Evolutionary conservation across 192 early-diverging fungal species (phyloP).

Genomic region (Coemansia sp.): DNA sequence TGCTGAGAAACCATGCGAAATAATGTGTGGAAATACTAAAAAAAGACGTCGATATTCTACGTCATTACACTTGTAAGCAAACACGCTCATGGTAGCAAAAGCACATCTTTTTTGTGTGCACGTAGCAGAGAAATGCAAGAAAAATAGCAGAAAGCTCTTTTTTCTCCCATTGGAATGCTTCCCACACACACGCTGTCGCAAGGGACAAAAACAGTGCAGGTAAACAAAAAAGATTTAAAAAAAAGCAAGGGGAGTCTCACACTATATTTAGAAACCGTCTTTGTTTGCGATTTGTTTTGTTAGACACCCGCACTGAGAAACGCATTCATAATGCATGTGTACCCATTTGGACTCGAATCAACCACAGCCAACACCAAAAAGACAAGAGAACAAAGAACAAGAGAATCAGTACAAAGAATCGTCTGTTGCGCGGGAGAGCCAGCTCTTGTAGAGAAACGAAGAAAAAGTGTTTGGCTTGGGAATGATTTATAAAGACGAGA

Average conservation of each 20-base stretch:
- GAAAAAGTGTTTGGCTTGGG: background rate
- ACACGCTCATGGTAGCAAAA: background rate
- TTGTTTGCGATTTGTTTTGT: background rate
- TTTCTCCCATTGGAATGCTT: background rate
- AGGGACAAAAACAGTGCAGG: background rate
- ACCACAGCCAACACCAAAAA: background rate
- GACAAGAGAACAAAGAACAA: background rate
- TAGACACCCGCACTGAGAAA: slow-evolving; percentile 1
- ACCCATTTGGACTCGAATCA: background rate
- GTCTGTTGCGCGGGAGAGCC: background rate
- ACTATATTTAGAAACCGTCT: slow-evolving; percentile 11
- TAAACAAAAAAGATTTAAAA: background rate
- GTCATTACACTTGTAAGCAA: background rate
- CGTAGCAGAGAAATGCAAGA: background rate
- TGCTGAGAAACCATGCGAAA: background rate
- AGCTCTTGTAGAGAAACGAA: background rate
- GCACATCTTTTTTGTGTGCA: too few relatives aligned
- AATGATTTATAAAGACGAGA: background rate
- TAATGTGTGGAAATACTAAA: background rate
- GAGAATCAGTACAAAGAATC: background rate
- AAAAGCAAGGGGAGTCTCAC: slow-evolving; percentile 4
- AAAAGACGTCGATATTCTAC: background rate
- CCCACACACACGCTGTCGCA: slow-evolving; percentile 11
- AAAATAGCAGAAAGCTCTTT: background rate
- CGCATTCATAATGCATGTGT: background rate